phyloP scores from a whole-genome alignment of 306 rosid species.

The Casuarina cunninghamiana region DNA sequence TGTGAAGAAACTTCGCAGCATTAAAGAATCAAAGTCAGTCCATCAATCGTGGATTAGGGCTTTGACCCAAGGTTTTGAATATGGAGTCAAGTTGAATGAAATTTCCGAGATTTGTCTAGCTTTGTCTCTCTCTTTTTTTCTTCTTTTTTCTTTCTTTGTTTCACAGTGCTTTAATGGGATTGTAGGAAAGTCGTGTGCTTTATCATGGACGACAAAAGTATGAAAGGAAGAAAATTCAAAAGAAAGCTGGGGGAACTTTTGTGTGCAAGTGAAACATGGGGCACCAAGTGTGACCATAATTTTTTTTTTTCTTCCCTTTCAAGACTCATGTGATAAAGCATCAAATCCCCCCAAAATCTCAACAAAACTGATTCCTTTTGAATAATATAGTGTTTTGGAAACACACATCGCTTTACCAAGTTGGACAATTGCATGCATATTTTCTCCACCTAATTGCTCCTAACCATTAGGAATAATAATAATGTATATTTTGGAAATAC shows the following conservation, averaged over 20 bases:
- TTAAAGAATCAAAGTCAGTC: slow-evolving; percentile 2
- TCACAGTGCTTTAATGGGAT: neutral
- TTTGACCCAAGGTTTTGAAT: slow-evolving; percentile 4
- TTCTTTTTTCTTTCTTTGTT: neutral
- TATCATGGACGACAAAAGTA: neutral
- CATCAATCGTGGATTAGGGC: neutral
- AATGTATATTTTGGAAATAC: no score
- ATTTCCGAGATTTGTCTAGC: neutral
- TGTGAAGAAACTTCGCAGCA: slow-evolving; percentile 25
- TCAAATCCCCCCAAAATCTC: no score
- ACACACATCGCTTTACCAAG: neutral
- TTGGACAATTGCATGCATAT: neutral
- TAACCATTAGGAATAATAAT: no score
- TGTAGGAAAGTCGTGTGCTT: neutral
- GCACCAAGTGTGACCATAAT: neutral
- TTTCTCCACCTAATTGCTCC: no score
- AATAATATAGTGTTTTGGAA: neutral
- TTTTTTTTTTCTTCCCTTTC: no score
- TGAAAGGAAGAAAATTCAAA: neutral
- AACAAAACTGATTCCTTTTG: neutral
- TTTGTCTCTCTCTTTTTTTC: neutral
- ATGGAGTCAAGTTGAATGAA: slow-evolving; percentile 1
- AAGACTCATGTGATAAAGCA: neutral
- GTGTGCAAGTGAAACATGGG: neutral
- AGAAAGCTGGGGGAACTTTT: neutral